A percentile compares a stretch with the other conserved stretches of the same genome.
Conservation (phyloP, 1,139 yeast species). For the Blastobotrys buckinghamii region DNA sequence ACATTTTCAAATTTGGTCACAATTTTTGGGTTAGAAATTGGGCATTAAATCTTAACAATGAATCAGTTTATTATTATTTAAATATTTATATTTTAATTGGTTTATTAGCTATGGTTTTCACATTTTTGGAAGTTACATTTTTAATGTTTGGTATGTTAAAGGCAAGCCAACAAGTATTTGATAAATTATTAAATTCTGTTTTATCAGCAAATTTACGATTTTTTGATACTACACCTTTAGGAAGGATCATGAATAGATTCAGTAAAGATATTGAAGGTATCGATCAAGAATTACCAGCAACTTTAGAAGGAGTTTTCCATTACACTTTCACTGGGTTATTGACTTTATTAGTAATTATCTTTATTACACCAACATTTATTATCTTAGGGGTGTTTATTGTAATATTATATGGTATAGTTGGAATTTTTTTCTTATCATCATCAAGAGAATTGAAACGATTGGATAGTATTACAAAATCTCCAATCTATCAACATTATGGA, state of each 20-base stretch:
- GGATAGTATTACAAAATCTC: conserved; percentile 83
- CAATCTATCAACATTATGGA: conserved; percentile 90
- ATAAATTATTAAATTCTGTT: conserved; percentile 55
- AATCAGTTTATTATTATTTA: conserved; percentile 54
- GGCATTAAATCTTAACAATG: neutral
- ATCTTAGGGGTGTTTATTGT: neutral
- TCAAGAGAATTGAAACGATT: conserved; percentile 86
- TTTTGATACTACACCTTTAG: conserved; percentile 92
- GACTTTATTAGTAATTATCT: neutral
- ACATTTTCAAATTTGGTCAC: conserved; percentile 54
- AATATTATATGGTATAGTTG: neutral
- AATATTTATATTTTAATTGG: conserved; percentile 66
- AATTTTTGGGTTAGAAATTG: conserved; percentile 84
- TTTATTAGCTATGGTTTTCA: conserved; percentile 46
- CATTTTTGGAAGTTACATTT: conserved; percentile 52
- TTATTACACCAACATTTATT: conserved; percentile 5
- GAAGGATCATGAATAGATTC: conserved; percentile 94
- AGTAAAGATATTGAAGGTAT: conserved; percentile 91
- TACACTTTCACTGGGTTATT: conserved; percentile 3
- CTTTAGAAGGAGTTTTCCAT: conserved; percentile 2
- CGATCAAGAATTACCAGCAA: conserved; percentile 67
- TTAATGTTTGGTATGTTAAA: conserved; percentile 64
- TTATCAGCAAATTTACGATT: conserved; percentile 73
- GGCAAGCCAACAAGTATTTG: conserved; percentile 75
- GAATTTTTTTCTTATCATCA: conserved; percentile 52